Evolutionary conservation across 805 yeast species (phyloP).

Genomic region (Hanseniaspora pseudoguilliermondii): DNA sequence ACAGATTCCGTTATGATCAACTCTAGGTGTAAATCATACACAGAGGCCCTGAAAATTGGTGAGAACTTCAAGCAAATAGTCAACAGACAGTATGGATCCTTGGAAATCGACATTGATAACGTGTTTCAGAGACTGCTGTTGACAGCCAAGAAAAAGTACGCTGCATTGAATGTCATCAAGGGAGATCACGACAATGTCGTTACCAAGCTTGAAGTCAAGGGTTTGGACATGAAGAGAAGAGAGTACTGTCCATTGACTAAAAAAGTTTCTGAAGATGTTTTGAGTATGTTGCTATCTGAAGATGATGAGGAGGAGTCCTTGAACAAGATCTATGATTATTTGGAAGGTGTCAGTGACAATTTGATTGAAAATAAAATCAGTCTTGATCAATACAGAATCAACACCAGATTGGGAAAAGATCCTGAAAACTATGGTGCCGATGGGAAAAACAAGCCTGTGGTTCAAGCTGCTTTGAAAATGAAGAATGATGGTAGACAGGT

Average conservation of each 20-base stretch:
- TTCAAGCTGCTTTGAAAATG: slow-evolving; percentile 77
- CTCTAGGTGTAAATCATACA: slow-evolving; percentile 57
- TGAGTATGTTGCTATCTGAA: slow-evolving; percentile 59
- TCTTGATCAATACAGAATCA: slow-evolving; percentile 60
- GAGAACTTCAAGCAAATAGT: slow-evolving; percentile 72
- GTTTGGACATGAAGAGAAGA: slow-evolving; percentile 93
- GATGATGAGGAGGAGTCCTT: slow-evolving; percentile 66
- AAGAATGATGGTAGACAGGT: slow-evolving; percentile 74
- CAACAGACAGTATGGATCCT: slow-evolving; percentile 71
- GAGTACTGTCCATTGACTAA: slow-evolving; percentile 90
- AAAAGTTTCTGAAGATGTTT: slow-evolving; percentile 65
- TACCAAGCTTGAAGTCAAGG: slow-evolving; percentile 72
- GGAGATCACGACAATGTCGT: slow-evolving; percentile 40
- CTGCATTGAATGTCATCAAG: slow-evolving; percentile 59
- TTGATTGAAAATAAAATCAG: slow-evolving; percentile 50
- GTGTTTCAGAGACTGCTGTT: slow-evolving; percentile 72
- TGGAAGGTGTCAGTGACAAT: slow-evolving; percentile 46
- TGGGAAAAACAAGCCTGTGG: slow-evolving; percentile 74
- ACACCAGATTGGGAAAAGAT: slow-evolving; percentile 81
- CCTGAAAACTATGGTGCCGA: slow-evolving; percentile 65
- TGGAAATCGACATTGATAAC: slow-evolving; percentile 92
- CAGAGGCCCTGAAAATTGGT: slow-evolving; percentile 73
- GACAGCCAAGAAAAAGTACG: slow-evolving; percentile 95
- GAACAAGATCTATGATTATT: slow-evolving; percentile 54
- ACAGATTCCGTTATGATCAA: slow-evolving; percentile 98